These are phyloP conservation scores for Phytophthora foliorum DNA, from an alignment of 352 stramenopile species.

Conservation along the genomic window DNA sequence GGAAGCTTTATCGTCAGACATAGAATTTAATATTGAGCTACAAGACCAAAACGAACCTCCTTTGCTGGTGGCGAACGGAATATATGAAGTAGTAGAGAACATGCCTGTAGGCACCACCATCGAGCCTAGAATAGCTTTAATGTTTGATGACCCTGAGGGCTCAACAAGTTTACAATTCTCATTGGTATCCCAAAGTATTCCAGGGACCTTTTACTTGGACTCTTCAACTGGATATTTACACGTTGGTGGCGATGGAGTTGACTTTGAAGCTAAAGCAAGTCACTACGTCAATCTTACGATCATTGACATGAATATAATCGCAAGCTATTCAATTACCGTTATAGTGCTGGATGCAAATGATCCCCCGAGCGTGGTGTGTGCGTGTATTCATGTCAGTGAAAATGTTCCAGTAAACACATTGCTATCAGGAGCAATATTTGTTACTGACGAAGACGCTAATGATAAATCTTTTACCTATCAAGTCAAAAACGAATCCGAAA, in stretches of 20 bases:
- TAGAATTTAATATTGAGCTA: conserved; percentile 23
- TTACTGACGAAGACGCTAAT: conserved; percentile 30
- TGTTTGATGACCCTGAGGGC: conserved; percentile 36
- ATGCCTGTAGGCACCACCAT: conserved; percentile 6
- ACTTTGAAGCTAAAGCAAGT: conserved; percentile 42
- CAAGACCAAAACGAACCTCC: conserved; percentile 33
- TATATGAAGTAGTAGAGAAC: conserved; percentile 30
- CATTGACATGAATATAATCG: conserved; percentile 9
- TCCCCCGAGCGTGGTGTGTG: conserved; percentile 23
- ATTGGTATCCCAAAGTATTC: conserved; percentile 45
- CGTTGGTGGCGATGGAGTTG: conserved; percentile 37
- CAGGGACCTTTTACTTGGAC: conserved; percentile 62
- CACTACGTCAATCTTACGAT: conserved; percentile 30
- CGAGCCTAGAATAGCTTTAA: conserved; percentile 8
- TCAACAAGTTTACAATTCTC: conserved; percentile 30
- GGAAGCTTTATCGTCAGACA: conserved; percentile 28
- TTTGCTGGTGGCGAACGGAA: conserved; percentile 4
- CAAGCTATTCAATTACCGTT: conserved; percentile 22
- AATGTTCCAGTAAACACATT: conserved; percentile 25
- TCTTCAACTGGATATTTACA: conserved; percentile 37
- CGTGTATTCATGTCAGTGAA: conserved; percentile 27
- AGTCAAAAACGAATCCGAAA: conserved; percentile 26
- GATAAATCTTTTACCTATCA: conserved; percentile 32
- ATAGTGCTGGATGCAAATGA: conserved; percentile 30
- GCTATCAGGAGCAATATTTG: conserved; percentile 9